Evolutionary conservation across 805 yeast species (phyloP).

Genomic region (Starmera quercuum): DNA sequence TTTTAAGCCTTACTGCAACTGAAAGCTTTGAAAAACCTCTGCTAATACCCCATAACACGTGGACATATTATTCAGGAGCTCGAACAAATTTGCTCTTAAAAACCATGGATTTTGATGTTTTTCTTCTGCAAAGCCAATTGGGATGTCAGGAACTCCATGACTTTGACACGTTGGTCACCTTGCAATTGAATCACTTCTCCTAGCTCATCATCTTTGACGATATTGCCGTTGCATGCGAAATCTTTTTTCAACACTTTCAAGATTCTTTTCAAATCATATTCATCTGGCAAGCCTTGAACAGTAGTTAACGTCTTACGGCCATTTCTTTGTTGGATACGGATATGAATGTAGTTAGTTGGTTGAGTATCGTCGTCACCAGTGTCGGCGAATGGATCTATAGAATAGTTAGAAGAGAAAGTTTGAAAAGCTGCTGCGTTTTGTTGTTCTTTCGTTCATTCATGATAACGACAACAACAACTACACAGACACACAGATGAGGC

Average conservation of each 20-base stretch:
- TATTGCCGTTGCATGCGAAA: constrained; percentile 97
- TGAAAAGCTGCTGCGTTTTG: too few species aligned
- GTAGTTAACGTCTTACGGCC: constrained; percentile 98
- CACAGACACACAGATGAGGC: neutral
- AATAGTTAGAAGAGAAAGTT: constrained; percentile 1
- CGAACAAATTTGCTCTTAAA: constrained; percentile 35
- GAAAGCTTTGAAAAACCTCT: too few species aligned
- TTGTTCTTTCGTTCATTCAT: neutral
- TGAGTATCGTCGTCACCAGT: constrained; percentile 99
- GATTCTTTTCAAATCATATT: constrained; percentile 91
- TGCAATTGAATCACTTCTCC: constrained; percentile 97
- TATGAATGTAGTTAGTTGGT: constrained; percentile 91
- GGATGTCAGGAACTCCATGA: constrained; percentile 81
- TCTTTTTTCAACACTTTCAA: constrained; percentile 93
- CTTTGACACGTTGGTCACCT: constrained; percentile 98
- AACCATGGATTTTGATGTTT: constrained; percentile 97
- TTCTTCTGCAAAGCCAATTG: constrained; percentile 89
- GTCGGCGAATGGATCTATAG: constrained; percentile 95
- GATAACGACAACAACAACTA: neutral
- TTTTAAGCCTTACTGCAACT: too few species aligned
- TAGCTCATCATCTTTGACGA: constrained; percentile 91
- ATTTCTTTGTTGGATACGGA: constrained; percentile 99
- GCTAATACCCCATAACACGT: too few species aligned
- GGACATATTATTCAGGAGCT: too few species aligned
- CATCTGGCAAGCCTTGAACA: constrained; percentile 94